Evolutionary conservation across 2,329 filamentous ascomycete species (phyloP), one percentile per base, ranked within the genome.

Genomic region (Fusarium lyarnte): DNA sequence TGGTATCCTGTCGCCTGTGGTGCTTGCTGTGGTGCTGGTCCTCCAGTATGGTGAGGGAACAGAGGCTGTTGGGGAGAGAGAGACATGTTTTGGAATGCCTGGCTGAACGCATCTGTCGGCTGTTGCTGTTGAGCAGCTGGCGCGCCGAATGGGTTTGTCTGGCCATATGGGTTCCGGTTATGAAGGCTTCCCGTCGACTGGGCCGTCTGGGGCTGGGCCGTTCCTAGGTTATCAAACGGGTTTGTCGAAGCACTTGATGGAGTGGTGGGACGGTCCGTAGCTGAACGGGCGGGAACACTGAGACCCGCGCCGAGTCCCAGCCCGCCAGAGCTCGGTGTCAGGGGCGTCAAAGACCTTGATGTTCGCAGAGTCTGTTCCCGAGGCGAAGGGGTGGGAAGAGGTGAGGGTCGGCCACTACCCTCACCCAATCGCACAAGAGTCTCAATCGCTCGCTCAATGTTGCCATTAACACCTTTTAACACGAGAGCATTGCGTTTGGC

Each of bases 361-460:
- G 82, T 78, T n/a, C 86, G 84, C 36, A 86, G 78, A 41, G 81
- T 84, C 41, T 82, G 84, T 61, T 87, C 85, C 43, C 85, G 84
- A 63, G 86, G 85, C 11, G 84, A 77, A 68, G 73, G 82, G 29
- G 74, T 77, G 29, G 83, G 81, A 38, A 78, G 70, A 43, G 76
- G 76, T 8, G 76, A 78, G 13, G 83, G 81, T 61, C 78, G 77
- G 59, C 86, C 86, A 66, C 82, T 84, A 36, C 90, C 91, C 78
- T 97, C 94, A 31, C 95, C 95, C 42, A 98, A 83, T 74, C 94
- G 89, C 63, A 96, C 90, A 77, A 99, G 83, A 23, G 94, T 90
- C 81, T 98, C 95, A 47, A 98, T 90, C 1, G 95, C 91, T 80
- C 90, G 92, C 75, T 98, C 94, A 64, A 99, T 79, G 78, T 96